phyloP scores from a whole-genome alignment of 345 rosid species.

The Eucalyptus tenuipes region DNA sequence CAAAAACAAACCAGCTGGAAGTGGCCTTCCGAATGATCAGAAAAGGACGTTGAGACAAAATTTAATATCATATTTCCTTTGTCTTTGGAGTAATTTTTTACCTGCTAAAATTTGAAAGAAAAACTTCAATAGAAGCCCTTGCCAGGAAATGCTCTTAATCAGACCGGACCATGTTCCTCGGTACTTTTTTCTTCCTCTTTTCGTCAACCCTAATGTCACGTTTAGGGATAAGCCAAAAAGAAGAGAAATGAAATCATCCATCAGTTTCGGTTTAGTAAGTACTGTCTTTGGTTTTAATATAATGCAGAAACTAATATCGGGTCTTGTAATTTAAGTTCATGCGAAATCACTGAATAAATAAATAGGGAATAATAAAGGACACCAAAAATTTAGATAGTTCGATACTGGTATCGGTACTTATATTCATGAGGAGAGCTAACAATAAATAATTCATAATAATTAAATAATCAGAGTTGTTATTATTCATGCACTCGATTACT shows the following conservation, averaged over 20 bases:
- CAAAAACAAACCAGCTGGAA: no score
- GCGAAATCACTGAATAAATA: fast-evolving
- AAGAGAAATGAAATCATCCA: not conserved
- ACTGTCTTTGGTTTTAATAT: no score
- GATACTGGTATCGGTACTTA: fast-evolving
- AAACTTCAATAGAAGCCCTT: not conserved
- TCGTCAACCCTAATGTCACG: not conserved
- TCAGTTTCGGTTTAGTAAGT: no score
- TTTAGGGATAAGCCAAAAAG: fast-evolving
- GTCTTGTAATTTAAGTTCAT: fast-evolving
- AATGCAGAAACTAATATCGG: fast-evolving
- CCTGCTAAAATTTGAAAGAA: not conserved
- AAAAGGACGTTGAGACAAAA: not conserved
- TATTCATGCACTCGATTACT: fast-evolving
- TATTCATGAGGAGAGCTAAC: fast-evolving
- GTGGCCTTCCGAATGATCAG: no score
- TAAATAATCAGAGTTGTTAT: fast-evolving
- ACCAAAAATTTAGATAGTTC: fast-evolving
- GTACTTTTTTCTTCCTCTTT: not conserved
- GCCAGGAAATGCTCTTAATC: not conserved
- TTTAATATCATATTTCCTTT: no score
- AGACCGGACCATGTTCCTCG: fast-evolving
- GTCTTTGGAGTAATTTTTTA: not conserved
- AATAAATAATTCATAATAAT: fast-evolving
- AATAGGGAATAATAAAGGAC: fast-evolving